Evolutionary conservation across 345 rosid genomes (phyloP).

Genomic region (Sisymbrium altissimum): DNA sequence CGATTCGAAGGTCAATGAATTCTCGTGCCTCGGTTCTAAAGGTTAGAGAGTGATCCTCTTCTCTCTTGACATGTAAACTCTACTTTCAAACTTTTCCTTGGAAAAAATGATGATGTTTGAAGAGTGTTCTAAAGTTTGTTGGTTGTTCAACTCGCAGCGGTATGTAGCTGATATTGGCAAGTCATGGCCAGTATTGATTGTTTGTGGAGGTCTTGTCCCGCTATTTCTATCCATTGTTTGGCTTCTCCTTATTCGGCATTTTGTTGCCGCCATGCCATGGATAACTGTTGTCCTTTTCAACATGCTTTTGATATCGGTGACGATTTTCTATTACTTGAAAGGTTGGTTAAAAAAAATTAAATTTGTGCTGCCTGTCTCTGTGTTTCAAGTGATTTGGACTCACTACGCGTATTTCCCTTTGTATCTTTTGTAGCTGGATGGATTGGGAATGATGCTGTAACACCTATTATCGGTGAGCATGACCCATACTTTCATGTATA

Average conservation of each 20-base stretch:
- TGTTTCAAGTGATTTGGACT: background rate
- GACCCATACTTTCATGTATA: slow-evolving; percentile 75
- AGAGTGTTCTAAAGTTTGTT: slow-evolving; percentile 5
- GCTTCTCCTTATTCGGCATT: slow-evolving; percentile 87
- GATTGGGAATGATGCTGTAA: slow-evolving; percentile 87
- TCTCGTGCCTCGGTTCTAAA: slow-evolving; percentile 84
- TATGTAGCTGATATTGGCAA: slow-evolving; percentile 94
- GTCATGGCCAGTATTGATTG: slow-evolving; percentile 92
- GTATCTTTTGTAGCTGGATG: slow-evolving; percentile 68
- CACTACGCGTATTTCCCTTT: background rate
- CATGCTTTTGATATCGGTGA: slow-evolving; percentile 72
- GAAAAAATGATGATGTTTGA: background rate
- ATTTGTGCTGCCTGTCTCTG: background rate
- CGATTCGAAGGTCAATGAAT: slow-evolving; percentile 73
- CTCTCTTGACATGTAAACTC: background rate
- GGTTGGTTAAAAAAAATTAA: slow-evolving; percentile 39
- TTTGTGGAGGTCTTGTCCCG: slow-evolving; percentile 93
- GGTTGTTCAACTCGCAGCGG: slow-evolving; percentile 53
- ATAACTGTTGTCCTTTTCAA: slow-evolving; percentile 83
- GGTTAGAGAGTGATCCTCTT: slow-evolving; percentile 44
- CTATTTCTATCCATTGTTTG: slow-evolving; percentile 83
- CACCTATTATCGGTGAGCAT: slow-evolving; percentile 82
- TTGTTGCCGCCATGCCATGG: slow-evolving; percentile 98
- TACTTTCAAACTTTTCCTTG: background rate
- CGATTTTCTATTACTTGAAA: slow-evolving; percentile 83